These are phyloP conservation scores for Lignosus rhinocerotis DNA, from an alignment of 1,284 basidiomycete genomes.

Conservation along the genomic window DNA sequence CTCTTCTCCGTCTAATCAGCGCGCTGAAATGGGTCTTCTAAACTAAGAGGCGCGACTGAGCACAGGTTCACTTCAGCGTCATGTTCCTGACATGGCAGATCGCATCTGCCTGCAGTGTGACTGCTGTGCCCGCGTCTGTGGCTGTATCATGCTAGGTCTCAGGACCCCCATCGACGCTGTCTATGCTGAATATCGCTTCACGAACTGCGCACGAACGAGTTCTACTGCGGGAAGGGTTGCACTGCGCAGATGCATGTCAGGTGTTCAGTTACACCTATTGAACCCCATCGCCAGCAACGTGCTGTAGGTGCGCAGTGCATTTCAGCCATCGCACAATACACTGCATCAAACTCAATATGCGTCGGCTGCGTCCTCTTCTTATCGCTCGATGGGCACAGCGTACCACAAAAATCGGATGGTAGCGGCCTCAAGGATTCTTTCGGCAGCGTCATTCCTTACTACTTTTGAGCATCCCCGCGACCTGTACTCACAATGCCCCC, in stretches of 20 bases:
- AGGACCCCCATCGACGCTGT: background rate
- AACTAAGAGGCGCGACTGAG: background rate
- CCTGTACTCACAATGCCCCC: constrained; percentile 11
- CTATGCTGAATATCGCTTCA: background rate
- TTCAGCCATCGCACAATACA: too few species aligned
- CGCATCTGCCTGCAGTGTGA: background rate
- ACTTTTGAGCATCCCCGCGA: background rate
- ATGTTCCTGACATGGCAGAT: background rate
- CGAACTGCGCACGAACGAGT: background rate
- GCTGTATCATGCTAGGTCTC: too few species aligned
- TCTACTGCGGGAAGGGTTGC: background rate
- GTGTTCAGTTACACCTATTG: too few species aligned
- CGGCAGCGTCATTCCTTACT: background rate
- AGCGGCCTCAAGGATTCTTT: too few species aligned
- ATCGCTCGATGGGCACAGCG: too few species aligned
- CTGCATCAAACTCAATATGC: too few species aligned
- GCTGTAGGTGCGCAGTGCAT: too few species aligned
- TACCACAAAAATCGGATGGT: too few species aligned
- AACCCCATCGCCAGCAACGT: too few species aligned
- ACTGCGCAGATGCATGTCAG: background rate
- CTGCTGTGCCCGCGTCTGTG: background rate
- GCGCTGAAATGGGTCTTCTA: background rate
- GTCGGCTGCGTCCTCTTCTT: too few species aligned
- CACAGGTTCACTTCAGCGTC: background rate
- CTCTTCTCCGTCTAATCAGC: too few species aligned